phyloP scores from a whole-genome alignment of 768 basidiomycete genomes.

The Ephemerocybe angulata region DNA sequence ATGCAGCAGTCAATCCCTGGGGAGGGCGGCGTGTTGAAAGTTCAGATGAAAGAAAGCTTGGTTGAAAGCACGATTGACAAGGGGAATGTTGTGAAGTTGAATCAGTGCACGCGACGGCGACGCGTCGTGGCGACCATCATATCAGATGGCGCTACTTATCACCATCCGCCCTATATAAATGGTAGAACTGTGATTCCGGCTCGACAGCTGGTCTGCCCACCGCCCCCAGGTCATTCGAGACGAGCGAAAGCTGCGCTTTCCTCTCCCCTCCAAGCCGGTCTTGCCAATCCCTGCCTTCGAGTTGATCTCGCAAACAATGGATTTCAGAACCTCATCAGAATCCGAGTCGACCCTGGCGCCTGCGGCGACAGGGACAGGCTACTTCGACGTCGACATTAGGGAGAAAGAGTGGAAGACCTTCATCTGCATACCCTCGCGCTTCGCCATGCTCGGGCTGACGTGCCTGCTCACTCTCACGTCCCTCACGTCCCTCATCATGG shows the following conservation, averaged over 20 bases:
- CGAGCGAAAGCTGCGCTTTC: conserved; percentile 3
- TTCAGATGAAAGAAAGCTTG: no score
- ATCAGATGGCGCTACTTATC: background rate
- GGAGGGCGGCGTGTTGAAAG: no score
- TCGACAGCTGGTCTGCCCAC: conserved; percentile 3
- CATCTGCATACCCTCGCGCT: background rate
- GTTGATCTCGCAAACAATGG: background rate
- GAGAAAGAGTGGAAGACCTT: conserved; percentile 4
- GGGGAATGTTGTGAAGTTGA: no score
- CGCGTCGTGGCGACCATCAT: background rate
- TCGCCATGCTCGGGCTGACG: background rate
- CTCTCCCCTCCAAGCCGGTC: conserved; percentile 2
- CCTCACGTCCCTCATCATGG: background rate
- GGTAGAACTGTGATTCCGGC: background rate
- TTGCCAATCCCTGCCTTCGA: background rate
- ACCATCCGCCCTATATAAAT: background rate
- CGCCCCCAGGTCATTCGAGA: conserved; percentile 1
- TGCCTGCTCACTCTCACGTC: background rate
- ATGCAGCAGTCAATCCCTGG: no score
- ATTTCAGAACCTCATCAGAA: no score
- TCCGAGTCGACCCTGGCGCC: no score
- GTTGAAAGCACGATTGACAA: no score
- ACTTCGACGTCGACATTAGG: no score
- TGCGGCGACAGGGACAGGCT: no score
- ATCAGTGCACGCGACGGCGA: background rate